Base-by-base conservation (phyloP, 179 eudicot genomes). In the Camellia oleifera region DNA sequence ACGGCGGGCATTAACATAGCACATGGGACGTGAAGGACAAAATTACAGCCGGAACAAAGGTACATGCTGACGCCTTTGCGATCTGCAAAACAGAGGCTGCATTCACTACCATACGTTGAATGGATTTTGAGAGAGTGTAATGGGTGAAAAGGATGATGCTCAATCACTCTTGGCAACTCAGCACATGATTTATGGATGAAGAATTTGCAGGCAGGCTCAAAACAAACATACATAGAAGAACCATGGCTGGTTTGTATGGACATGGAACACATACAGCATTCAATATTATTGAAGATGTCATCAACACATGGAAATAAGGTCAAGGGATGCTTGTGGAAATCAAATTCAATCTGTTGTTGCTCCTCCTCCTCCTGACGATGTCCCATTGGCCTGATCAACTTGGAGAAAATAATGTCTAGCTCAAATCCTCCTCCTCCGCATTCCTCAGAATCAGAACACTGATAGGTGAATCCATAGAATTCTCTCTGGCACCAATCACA, bases 291-390 rank as follows among this genome's bases (percentile, higher is more conserved):
- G 40, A 32, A 50, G 10, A 1, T 15, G 9, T 50, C 44, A 6
- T 4, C 15, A 5, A 8, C 0, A 8, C 58, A 71, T 5, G 63
- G 14, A 18, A 60, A 8, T 4, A 48, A 58, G 42, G 18, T 18
- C 54, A 71, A 71, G 26, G 74, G 56, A 48, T 71, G 74, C 11
- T 9, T 57, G 74, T 71, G 74, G 54, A 26, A 45, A 46, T 15
- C n/a, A 32, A 5, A 6, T 7, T 70, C 2, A 7, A 32, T 32
- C 40, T 32, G 40, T 32, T 1, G 40, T 0, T 32, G 40, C 40
- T 32, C 40, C 40, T 32, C 32, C 1, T 46, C 5, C 9, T 17
- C 7, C 8, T 17, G 8, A 4, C 0, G 44, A 3, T 6, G 18
- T 2, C 7, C 15, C 15, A 46, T 42, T 13, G 17, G 44, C 72